Evolutionary conservation across 2,329 filamentous ascomycete genomes (phyloP), one percentile per base, ranked within the genome.

Genomic region (Teratosphaeria epicoccoides): DNA sequence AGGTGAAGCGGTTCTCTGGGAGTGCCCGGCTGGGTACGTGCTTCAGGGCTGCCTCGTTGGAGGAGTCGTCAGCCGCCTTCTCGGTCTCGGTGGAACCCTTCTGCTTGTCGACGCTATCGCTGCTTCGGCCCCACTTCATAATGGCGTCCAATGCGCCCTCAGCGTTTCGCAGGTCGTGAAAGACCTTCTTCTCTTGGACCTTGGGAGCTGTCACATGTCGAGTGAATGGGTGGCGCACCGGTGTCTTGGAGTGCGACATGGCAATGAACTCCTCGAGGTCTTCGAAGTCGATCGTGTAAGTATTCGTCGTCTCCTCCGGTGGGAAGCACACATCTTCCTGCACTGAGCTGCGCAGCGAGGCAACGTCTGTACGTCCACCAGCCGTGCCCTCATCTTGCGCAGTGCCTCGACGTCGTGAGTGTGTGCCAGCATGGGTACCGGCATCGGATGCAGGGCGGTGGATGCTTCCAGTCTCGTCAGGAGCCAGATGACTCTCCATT

Each of bases 261-360:
- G 80, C 81, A 26, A 97, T 86, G 61, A 96, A 97, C 60, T 88
- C 88, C 67, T 98, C 91, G 26, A 98, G 76, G 59, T 90, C 90
- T 63, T 97, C 90, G 61, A 91, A 97, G 68, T 97, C 90, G 55
- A 84, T 84, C 60, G 89, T 88, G 54, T 87, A 83, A 2, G 91
- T 82, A 63, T 88, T 85, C 55, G 86, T 82, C n/a, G 83, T 80
- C 53, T 87, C 82, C 52, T 87, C 82, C n/a, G 84, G 78, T 2
- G 88, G 88, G 59, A 94, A 95, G 73, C 89, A 95, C 1, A 95
- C 86, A 63, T 95, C 88, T 55, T 90, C 87, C 64, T 93, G 88
- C 2, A 81, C 87, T 29, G 84, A 85, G 66, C 83, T 85, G 66
- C 79, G 81, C 14, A 82, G 79, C 24, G 78, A 75, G 24, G 85